These are phyloP conservation scores for Gracilariopsis chorda DNA, from an alignment of 23 red algal species.

Conservation along the genomic window DNA sequence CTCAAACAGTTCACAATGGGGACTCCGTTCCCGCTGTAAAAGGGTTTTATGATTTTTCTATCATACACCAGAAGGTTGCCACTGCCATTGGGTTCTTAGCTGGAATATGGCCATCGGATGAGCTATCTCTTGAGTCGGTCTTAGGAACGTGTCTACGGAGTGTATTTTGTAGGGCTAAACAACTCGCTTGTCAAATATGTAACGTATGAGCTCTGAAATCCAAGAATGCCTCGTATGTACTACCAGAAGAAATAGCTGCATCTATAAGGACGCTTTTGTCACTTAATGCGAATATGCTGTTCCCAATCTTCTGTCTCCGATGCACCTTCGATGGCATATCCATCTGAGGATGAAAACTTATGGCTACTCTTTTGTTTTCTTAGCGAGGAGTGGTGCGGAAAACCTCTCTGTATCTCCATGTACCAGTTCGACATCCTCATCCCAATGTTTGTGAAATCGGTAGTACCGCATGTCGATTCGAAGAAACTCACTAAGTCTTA, in stretches of 20 bases:
- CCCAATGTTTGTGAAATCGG: no score
- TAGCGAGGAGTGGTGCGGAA: no score
- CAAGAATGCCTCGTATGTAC: background rate
- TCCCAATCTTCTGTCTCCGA: no score
- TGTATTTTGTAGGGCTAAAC: slow-evolving; percentile 20
- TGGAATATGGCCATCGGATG: slow-evolving; percentile 31
- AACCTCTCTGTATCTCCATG: no score
- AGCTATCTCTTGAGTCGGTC: background rate
- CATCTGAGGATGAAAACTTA: no score
- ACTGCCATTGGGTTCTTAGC: slow-evolving; percentile 53
- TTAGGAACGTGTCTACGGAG: background rate
- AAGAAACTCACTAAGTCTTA: no score
- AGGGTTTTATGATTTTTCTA: slow-evolving; percentile 54
- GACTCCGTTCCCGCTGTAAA: slow-evolving; percentile 38
- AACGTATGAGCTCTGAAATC: slow-evolving; percentile 18
- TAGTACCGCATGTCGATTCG: no score
- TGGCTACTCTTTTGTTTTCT: no score
- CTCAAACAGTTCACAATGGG: slow-evolving; percentile 24
- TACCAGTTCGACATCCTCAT: no score
- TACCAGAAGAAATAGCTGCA: background rate
- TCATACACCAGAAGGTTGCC: slow-evolving; percentile 61
- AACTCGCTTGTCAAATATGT: slow-evolving; percentile 44
- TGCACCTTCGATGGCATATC: no score
- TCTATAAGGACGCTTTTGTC: background rate
- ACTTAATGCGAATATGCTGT: background rate